Percentiles rank a stretch among this genome's conserved stretches.
Evolutionary conservation across 2,329 filamentous ascomycete genomes (phyloP).

Genomic region (Massarina eburnea): DNA sequence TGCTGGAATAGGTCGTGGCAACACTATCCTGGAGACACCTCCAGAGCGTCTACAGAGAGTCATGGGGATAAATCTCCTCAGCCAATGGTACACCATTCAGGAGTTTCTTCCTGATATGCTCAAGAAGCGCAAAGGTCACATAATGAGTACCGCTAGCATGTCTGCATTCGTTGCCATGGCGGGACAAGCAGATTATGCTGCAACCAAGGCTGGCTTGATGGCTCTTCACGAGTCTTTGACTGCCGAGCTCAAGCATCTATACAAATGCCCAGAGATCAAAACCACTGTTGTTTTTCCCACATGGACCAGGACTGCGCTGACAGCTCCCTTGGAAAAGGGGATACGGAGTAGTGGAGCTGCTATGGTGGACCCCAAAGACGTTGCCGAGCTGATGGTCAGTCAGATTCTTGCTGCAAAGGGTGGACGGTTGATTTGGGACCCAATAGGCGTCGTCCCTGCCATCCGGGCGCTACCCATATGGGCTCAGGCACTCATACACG

Average conservation of each 20-base stretch:
- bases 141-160: constrained; percentile 40
- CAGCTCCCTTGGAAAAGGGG: constrained; percentile 32
- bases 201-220: constrained; percentile 36
- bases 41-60: constrained; percentile 26
- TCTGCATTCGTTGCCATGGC: constrained; percentile 36
- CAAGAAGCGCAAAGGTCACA: constrained; percentile 38
- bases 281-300: constrained; percentile 47
- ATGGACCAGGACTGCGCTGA: constrained; percentile 45
- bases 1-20: constrained; percentile 39
- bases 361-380: constrained; percentile 44
- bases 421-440: constrained; percentile 46
- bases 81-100: constrained; percentile 41
- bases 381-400: constrained; percentile 47
- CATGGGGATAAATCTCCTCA: constrained; percentile 40
- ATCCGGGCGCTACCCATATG: constrained; percentile 35
- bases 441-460: constrained; percentile 19
- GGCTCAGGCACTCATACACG: constrained; percentile 38
- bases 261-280: constrained; percentile 47
- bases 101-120: constrained; percentile 44
- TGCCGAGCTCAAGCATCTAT: constrained; percentile 46
- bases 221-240: constrained; percentile 41
- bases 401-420: constrained; percentile 47
- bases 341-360: constrained; percentile 33
- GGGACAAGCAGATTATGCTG: constrained; percentile 38
- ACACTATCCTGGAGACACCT: constrained; percentile 34